These are phyloP conservation scores for Licmophora abbreviata DNA, from an alignment of 108 stramenopile species.

Conservation along the genomic window DNA sequence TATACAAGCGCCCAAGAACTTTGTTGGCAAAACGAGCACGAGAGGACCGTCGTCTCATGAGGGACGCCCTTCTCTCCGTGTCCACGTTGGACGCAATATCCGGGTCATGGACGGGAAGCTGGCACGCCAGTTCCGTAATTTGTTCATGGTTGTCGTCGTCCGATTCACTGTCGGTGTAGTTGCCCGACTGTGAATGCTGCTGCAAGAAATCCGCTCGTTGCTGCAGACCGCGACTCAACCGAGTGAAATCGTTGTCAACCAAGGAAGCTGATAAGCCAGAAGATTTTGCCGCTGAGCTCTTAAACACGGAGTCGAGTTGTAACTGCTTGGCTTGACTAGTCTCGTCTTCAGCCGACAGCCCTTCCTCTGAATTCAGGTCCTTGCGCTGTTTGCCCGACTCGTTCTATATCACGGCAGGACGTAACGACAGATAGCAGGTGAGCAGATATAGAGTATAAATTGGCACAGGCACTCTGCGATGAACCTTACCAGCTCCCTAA, in stretches of 20 bases:
- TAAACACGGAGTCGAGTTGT: constrained; percentile 34
- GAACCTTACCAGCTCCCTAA: constrained; percentile 50
- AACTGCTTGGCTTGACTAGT: constrained; percentile 7
- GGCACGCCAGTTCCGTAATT: constrained; percentile 2
- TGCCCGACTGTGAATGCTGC: too few species aligned
- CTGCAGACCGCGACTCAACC: constrained; percentile 46
- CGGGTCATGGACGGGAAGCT: constrained; percentile 15
- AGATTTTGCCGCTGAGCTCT: too few species aligned
- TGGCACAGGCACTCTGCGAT: too few species aligned
- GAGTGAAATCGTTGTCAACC: too few species aligned
- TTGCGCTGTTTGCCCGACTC: too few species aligned
- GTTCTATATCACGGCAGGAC: too few species aligned
- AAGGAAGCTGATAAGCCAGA: too few species aligned
- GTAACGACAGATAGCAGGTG: too few species aligned
- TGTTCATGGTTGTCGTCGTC: constrained; percentile 14
- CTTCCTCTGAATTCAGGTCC: constrained; percentile 7
- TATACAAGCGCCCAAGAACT: constrained; percentile 68
- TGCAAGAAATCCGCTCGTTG: constrained; percentile 45
- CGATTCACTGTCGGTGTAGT: constrained; percentile 4
- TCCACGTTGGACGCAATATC: constrained; percentile 4
- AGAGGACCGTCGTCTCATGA: constrained; percentile 36
- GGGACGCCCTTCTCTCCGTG: constrained; percentile 12
- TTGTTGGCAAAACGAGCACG: constrained; percentile 73
- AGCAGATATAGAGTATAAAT: too few species aligned
- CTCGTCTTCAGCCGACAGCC: constrained; percentile 9